phyloP scores from a whole-genome alignment of 1,284 basidiomycete genomes.

The Anthracocystis walkeri region DNA sequence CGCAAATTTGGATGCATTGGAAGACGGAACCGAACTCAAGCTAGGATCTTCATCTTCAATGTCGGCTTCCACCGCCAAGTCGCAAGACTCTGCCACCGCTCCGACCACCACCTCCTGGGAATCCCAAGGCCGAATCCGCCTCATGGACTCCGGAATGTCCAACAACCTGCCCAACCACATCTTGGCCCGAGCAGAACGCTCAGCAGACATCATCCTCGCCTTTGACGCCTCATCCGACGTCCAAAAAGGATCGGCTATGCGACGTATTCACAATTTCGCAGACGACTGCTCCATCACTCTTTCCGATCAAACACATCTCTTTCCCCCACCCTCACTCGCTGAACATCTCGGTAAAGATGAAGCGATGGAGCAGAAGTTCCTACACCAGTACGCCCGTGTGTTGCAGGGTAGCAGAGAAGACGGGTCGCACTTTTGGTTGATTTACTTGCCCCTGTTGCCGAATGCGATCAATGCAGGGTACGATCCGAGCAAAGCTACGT shows the following conservation, averaged over 20 bases:
- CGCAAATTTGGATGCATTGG: neutral
- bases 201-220: constrained; percentile 62
- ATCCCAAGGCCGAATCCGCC: constrained; percentile 50
- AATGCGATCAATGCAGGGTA: constrained; percentile 53
- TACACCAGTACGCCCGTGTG: constrained; percentile 47
- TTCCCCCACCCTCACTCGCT: neutral
- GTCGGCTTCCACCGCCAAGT: neutral
- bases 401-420: constrained; percentile 29
- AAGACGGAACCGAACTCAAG: constrained; percentile 8
- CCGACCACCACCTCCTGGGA: constrained; percentile 42
- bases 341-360: neutral
- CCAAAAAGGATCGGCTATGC: constrained; percentile 60
- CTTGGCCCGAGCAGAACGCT: constrained; percentile 48
- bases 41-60: neutral
- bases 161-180: constrained; percentile 69
- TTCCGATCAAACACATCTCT: constrained; percentile 25
- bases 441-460: constrained; percentile 65
- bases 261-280: constrained; percentile 62
- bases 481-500: constrained; percentile 57
- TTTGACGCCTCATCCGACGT: constrained; percentile 68
- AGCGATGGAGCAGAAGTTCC: constrained; percentile 35
- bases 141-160: constrained; percentile 66
- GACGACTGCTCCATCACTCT: constrained; percentile 51
- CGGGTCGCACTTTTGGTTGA: constrained; percentile 36
- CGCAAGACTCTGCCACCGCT: neutral